Evolutionary conservation across 768 basidiomycete species (phyloP).

Genomic region (Tephrocybe sp.): DNA sequence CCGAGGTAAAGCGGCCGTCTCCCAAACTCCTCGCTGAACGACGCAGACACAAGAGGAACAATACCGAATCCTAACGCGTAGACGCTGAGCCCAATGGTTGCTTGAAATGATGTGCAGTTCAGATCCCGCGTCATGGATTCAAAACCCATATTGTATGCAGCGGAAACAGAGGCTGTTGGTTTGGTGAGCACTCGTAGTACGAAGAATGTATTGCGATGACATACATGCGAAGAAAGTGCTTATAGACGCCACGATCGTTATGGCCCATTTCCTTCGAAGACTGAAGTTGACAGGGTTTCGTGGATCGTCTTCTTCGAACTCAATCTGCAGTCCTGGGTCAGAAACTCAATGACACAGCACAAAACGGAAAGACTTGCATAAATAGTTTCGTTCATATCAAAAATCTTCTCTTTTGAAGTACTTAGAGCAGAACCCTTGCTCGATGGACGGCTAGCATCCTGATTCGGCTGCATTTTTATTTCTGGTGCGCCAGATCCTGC

Average conservation of each 20-base stretch:
- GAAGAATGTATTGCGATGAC: conserved; percentile 8
- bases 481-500: too few relatives aligned
- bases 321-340: conserved; percentile 14
- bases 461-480: background rate
- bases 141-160: conserved; percentile 55
- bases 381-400: conserved; percentile 2
- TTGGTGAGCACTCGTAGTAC: background rate
- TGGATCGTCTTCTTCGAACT: conserved; percentile 20
- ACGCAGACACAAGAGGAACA: conserved; percentile 61
- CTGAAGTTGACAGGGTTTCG: conserved; percentile 23
- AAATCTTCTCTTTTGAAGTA: too few relatives aligned
- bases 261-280: conserved; percentile 22
- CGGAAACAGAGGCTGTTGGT: conserved; percentile 42
- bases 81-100: conserved; percentile 46
- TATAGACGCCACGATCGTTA: conserved; percentile 41
- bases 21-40: conserved; percentile 74
- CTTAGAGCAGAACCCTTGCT: too few relatives aligned
- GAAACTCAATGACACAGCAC: background rate
- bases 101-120: conserved; percentile 41
- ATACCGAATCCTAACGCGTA: conserved; percentile 62
- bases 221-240: conserved; percentile 47
- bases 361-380: conserved; percentile 10
- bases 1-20: conserved; percentile 56
- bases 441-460: background rate
- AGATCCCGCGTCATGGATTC: conserved; percentile 53